Evolutionary conservation across 495 filamentous ascomycete species (phyloP), one percentile per base, ranked within the genome.

Genomic region (Penicillium malachiteum): DNA sequence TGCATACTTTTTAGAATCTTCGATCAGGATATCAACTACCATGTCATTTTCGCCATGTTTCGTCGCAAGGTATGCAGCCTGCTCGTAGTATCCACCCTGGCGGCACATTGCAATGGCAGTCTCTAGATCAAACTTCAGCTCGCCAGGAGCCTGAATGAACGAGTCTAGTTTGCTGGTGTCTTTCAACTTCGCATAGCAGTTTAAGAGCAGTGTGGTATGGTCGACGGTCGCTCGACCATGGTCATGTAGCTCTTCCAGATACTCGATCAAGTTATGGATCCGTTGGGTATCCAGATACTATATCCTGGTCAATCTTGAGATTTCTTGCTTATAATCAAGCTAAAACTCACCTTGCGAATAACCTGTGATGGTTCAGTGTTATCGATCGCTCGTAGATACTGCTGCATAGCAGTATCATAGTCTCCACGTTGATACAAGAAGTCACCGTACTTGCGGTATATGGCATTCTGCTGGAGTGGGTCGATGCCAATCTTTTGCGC

Each of bases 101-200:
- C 95, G 84, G 62, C 94, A 98, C 94, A 98, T 97, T 5, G 87
- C 84, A 48, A 97, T 98, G 3, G 95, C 95, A 7, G 95, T 98
- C 56, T 97, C 94, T 7, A 97, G 77, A 71, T 98, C 94, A 69
- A 98, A 97, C 60, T 94, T 97, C 34, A 96, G 81, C 63, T 97
- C 93, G 2, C 91, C 92, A 3, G 91, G 90, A 41, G 92, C 91
- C 66, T 95, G 95, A 70, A 98, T 98, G 59, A 98, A 98, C 48
- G 88, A 87, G 60, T 97, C 92, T 13, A 98, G 79, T 71, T 98
- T 98, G 37, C 87, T 85, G 7, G 96, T 92, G 65, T 98, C 92
- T 64, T 97, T 97, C 5, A 96, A 74, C 65, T 98, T 98, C 0
- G 94, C 94, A 65, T 98, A 98, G 75, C 94, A 98, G 68, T 97